phyloP scores from a whole-genome alignment of 176 grass and related monocot species.

The Tuctoria greenei region DNA sequence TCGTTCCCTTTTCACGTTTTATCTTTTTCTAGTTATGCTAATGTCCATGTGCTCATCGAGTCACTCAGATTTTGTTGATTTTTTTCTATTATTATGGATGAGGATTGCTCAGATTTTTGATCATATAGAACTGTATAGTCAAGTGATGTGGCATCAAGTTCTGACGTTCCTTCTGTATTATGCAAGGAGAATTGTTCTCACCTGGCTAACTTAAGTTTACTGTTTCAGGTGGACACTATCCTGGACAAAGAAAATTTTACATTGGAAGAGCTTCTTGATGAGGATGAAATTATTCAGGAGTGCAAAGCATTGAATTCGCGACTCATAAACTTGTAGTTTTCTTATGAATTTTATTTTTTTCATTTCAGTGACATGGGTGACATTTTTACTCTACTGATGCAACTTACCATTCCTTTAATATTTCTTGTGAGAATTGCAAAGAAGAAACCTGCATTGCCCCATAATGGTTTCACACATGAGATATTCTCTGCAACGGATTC shows the following conservation, averaged over 20 bases:
- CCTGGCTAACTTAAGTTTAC: slow-evolving; percentile 23
- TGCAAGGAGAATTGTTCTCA: slow-evolving; percentile 1
- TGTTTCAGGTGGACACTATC: slow-evolving; percentile 92
- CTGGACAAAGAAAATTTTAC: slow-evolving; percentile 99
- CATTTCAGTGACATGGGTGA: not conserved
- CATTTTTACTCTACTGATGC: slow-evolving; percentile 6
- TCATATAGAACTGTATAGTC: not conserved
- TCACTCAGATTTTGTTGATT: not conserved
- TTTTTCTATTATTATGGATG: not conserved
- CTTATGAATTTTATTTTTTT: slow-evolving; percentile 17
- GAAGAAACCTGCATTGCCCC: not conserved
- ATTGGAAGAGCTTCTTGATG: slow-evolving; percentile 96
- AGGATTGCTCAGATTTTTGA: not conserved
- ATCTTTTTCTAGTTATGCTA: not conserved
- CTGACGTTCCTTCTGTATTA: not conserved
- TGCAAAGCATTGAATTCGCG: slow-evolving; percentile 96
- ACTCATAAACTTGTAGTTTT: slow-evolving; percentile 94
- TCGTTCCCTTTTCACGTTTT: not conserved
- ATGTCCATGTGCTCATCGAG: not conserved
- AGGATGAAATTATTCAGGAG: slow-evolving; percentile 99
- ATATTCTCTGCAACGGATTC: not conserved
- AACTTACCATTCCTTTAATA: not conserved
- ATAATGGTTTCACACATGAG: slow-evolving; percentile 18
- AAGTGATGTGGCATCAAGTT: not conserved
- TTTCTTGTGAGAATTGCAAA: not conserved